phyloP scores from a whole-genome alignment of 108 stramenopile species.

The Nitzschia sp. region DNA sequence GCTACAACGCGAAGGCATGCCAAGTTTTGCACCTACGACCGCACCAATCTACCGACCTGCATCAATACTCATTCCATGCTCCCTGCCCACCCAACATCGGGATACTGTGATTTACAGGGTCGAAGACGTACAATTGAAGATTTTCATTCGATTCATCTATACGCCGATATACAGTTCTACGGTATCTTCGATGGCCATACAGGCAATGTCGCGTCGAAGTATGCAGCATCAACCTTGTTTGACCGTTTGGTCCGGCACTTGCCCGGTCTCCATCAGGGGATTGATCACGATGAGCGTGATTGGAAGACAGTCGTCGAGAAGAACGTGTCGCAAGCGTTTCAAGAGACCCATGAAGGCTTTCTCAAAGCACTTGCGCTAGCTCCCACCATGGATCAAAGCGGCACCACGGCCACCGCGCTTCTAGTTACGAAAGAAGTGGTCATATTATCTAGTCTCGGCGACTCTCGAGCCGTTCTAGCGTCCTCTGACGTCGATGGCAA shows the following conservation, averaged over 20 bases:
- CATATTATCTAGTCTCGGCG: conserved; percentile 88
- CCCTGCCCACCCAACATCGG: conserved; percentile 75
- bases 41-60: conserved; percentile 69
- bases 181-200: conserved; percentile 80
- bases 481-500: conserved; percentile 30
- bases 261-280: conserved; percentile 22
- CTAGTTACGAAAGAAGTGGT: conserved; percentile 66
- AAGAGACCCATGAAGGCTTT: conserved; percentile 63
- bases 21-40: conserved; percentile 81
- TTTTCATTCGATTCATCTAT: conserved; percentile 85
- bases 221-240: conserved; percentile 67
- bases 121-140: conserved; percentile 87
- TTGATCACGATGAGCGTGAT: neutral
- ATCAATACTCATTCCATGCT: conserved; percentile 88
- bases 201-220: conserved; percentile 82
- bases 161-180: conserved; percentile 73
- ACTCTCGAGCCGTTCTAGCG: conserved; percentile 88
- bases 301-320: conserved; percentile 53
- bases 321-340: conserved; percentile 55
- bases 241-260: conserved; percentile 37
- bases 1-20: conserved; percentile 78
- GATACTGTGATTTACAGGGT: conserved; percentile 88
- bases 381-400: conserved; percentile 75
- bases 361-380: conserved; percentile 49
- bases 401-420: conserved; percentile 79